Base-by-base conservation (phyloP, 305 asterid species). In the Ajuga reptans region DNA sequence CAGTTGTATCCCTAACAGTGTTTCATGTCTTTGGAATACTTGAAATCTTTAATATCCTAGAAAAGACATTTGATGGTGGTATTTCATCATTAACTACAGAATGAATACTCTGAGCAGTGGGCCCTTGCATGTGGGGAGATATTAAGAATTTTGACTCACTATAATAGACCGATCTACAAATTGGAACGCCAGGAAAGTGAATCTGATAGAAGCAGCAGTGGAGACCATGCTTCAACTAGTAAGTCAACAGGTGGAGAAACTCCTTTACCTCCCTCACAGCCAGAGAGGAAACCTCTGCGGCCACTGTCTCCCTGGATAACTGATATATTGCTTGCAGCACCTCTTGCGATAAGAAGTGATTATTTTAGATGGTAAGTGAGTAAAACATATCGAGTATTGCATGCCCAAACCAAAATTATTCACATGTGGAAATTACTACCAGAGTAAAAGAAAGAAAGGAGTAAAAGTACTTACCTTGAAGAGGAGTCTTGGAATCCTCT, bases 81-180 rank as follows among this genome's bases (percentile, higher is more conserved):
- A 41, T 65, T 54, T 58, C 34, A 68, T 77, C 59, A 51, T 54
- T 50, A 42, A 21, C 71, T 74, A 56, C 94, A 93, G 97, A 89
- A 78, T 33, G 99, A 89, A 73, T 89, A 87, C 75, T 93, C 97
- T 39, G 97, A 91, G 80, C 97, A 93, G 78, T 91, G 96, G 97
- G 99, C 97, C 77, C 92, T 93, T 74, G 97, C 97, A 69, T 93
- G 99, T 78, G 97, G 99, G 71, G 99, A 94, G 80, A 87, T 91
- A 69, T 82, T 94, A 80, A 78, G 97, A 73, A 85, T 94, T 75
- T 81, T 94, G 81, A 94, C 96, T 18, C 96, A 91, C 81, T 91
- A 94, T 72, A 94, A 93, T 82, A 89, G 97, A 68, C 99, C 97
- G 5, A 83, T 93, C 70, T 89, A 80, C 85, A 91, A 89, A 81